Evolutionary conservation across 2,329 filamentous ascomycete genomes (phyloP).

Genomic region (Ophiostoma quercus): DNA sequence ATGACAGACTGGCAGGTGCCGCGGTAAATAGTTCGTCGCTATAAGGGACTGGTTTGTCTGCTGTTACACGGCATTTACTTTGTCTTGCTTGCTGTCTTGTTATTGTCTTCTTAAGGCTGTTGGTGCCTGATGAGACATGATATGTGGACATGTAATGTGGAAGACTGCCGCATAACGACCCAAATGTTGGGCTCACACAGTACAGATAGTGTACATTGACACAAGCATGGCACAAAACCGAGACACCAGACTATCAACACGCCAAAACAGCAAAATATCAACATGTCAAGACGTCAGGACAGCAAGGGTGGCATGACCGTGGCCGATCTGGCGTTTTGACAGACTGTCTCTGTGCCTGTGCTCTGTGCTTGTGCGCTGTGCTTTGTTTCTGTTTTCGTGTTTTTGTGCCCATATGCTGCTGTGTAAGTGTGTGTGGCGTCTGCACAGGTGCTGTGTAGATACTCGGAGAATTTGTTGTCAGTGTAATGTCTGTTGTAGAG

Average conservation of each 20-base stretch:
- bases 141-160: neutral
- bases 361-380: neutral
- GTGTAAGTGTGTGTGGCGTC: neutral
- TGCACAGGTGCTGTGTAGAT: neutral
- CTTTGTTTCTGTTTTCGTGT: neutral
- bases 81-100: neutral
- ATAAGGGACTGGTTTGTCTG: neutral
- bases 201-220: neutral
- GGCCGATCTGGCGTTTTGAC: neutral
- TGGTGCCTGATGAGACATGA: neutral
- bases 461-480: neutral
- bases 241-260: neutral
- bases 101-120: neutral
- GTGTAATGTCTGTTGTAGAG: neutral
- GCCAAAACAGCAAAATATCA: neutral
- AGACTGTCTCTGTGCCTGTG: neutral
- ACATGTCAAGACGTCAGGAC: neutral
- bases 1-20: neutral
- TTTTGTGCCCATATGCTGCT: neutral
- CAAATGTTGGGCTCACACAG: neutral
- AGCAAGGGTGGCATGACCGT: neutral
- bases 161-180: neutral
- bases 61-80: too few relatives aligned
- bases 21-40: neutral
- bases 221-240: neutral